These are phyloP conservation scores for Microdochium paspali DNA, from an alignment of 2,329 filamentous ascomycete genomes.

Conservation along the genomic window DNA sequence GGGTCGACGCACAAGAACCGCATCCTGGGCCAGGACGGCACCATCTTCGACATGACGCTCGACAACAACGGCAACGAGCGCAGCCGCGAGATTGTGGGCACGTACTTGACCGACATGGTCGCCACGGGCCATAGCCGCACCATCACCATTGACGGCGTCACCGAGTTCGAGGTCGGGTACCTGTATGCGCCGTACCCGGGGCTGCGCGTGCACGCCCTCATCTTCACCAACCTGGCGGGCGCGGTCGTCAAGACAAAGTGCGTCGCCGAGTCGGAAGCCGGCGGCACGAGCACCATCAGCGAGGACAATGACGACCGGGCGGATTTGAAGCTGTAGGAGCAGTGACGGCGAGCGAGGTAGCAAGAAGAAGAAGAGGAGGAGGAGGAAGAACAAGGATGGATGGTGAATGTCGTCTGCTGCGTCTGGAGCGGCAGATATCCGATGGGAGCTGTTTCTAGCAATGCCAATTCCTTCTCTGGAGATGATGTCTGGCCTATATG, in stretches of 20 bases:
- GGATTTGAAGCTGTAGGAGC: background rate
- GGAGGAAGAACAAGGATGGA: background rate
- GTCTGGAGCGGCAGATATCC: too few species aligned
- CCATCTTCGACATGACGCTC: constrained; percentile 41
- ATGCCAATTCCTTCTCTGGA: too few species aligned
- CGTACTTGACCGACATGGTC: constrained; percentile 40
- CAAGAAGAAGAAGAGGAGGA: background rate
- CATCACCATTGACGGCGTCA: constrained; percentile 29
- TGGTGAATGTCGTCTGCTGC: too few species aligned
- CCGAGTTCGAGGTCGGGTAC: constrained; percentile 42
- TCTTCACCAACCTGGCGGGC: constrained; percentile 37
- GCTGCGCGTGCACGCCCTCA: constrained; percentile 32
- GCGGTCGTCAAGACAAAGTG: constrained; percentile 40
- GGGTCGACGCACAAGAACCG: constrained; percentile 47
- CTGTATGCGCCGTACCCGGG: constrained; percentile 41
- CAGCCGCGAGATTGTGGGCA: constrained; percentile 32
- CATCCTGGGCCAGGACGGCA: constrained; percentile 43
- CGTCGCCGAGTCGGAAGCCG: constrained; percentile 40
- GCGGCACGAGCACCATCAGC: constrained; percentile 40
- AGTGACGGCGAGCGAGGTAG: background rate
- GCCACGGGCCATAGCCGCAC: constrained; percentile 44
- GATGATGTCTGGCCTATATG: too few species aligned
- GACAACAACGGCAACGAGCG: constrained; percentile 42
- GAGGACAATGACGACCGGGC: constrained; percentile 17
- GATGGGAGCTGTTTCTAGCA: too few species aligned